Evolutionary conservation across 2,329 filamentous ascomycete genomes (phyloP).

Genomic region (Aplosporella prunicola): DNA sequence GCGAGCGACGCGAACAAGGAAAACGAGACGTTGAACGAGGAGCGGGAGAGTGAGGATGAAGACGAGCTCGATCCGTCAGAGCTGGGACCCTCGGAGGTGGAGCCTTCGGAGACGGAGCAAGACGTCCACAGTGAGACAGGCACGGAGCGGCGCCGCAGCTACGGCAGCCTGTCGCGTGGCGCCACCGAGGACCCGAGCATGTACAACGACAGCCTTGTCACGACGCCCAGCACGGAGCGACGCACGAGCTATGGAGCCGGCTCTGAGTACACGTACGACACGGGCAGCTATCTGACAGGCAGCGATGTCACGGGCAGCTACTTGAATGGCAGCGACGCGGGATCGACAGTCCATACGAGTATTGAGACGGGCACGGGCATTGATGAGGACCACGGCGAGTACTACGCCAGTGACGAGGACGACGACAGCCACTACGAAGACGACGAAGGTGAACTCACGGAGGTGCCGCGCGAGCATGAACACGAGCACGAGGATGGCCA

Average conservation of each 20-base stretch:
- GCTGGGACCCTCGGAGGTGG: too few species aligned
- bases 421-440: conserved; percentile 14
- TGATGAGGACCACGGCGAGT: conserved; percentile 18
- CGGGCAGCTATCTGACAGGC: conserved; percentile 41
- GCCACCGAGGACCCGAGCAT: conserved; percentile 40
- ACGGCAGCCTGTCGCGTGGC: conserved; percentile 30
- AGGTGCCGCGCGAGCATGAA: conserved; percentile 11
- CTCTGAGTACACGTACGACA: conserved; percentile 38
- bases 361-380: conserved; percentile 16
- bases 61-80: too few species aligned
- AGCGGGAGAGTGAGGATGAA: conserved; percentile 29
- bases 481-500: conserved; percentile 18
- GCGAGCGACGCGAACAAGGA: conserved; percentile 33
- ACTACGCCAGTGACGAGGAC: too few species aligned
- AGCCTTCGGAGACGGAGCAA: too few species aligned
- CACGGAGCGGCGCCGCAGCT: conserved; percentile 31
- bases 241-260: conserved; percentile 28
- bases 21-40: conserved; percentile 37
- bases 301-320: too few species aligned
- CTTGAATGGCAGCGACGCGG: too few species aligned
- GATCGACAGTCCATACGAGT: conserved; percentile 33
- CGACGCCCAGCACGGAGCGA: conserved; percentile 26
- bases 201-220: conserved; percentile 36
- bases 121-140: conserved; percentile 25
- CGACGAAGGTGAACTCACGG: conserved; percentile 13